These are phyloP conservation scores for Aspergillus saccharolyticus DNA, from an alignment of 495 filamentous ascomycete genomes.

Conservation along the genomic window DNA sequence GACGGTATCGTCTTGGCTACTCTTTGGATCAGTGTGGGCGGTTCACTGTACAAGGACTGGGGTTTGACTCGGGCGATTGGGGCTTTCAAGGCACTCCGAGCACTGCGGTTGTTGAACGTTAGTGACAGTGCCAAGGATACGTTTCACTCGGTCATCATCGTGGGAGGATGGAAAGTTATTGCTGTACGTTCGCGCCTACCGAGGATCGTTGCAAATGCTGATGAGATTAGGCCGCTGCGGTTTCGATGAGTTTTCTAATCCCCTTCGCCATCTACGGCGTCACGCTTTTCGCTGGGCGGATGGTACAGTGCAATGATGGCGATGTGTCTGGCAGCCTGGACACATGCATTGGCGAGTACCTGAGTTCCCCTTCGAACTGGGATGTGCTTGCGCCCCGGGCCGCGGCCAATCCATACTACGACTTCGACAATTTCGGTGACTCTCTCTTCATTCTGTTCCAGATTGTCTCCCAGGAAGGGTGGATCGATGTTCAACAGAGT, in stretches of 20 bases:
- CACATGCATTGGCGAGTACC: slow-evolving; percentile 74
- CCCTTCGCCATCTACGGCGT: slow-evolving; percentile 94
- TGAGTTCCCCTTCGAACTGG: slow-evolving; percentile 75
- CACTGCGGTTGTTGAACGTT: slow-evolving; percentile 85
- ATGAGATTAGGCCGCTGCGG: slow-evolving; percentile 64
- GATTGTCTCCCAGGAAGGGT: slow-evolving; percentile 98
- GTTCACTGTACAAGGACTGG: slow-evolving; percentile 70
- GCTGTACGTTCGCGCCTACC: slow-evolving; percentile 35
- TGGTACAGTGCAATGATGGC: slow-evolving; percentile 76
- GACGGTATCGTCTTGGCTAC: slow-evolving; percentile 90
- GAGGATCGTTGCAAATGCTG: slow-evolving; percentile 1
- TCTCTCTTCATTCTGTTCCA: slow-evolving; percentile 96
- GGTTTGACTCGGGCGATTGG: slow-evolving; percentile 84
- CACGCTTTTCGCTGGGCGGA: slow-evolving; percentile 83
- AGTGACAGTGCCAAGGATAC: slow-evolving; percentile 94
- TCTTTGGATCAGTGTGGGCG: slow-evolving; percentile 91
- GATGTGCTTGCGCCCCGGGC: slow-evolving; percentile 73
- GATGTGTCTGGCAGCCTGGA: slow-evolving; percentile 50
- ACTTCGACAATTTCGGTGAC: slow-evolving; percentile 90
- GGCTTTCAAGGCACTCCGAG: slow-evolving; percentile 97
- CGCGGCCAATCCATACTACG: slow-evolving; percentile 75
- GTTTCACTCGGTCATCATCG: slow-evolving; percentile 92
- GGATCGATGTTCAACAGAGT: slow-evolving; percentile 83
- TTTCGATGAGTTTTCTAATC: slow-evolving; percentile 89
- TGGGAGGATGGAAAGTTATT: slow-evolving; percentile 88